Conservation (phyloP, 805 yeast genomes). For the Zygosaccharomyces rouxii region DNA sequence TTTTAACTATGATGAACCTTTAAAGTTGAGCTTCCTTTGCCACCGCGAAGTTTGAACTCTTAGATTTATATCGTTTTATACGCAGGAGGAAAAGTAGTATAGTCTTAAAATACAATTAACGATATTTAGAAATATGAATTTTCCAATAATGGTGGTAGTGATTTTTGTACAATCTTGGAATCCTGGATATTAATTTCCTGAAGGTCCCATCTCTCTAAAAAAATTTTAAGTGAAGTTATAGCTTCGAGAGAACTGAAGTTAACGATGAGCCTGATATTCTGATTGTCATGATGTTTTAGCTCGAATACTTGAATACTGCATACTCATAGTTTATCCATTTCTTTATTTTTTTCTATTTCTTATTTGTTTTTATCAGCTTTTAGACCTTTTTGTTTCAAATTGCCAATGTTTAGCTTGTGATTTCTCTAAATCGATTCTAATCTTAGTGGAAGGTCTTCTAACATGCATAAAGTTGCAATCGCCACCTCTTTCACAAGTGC, state of each 20-base stretch:
- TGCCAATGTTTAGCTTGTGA: conserved; percentile 36
- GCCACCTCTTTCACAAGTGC: conserved; percentile 71
- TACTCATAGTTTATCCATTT: no score
- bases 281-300: no score
- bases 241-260: no score
- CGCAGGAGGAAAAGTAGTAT: background rate
- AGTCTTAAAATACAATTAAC: background rate
- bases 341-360: no score
- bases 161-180: background rate
- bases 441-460: conserved; percentile 46
- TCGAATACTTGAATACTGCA: no score
- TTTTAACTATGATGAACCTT: background rate
- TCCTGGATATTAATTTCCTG: no score
- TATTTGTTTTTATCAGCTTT: background rate
- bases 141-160: background rate
- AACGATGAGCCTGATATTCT: no score
- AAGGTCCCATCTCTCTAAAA: no score
- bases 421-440: conserved; percentile 41
- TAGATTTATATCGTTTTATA: background rate
- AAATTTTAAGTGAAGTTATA: no score
- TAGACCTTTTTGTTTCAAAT: background rate
- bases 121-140: background rate
- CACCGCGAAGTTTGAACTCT: background rate
- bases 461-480: conserved; percentile 86
- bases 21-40: conserved; percentile 1